Evolutionary conservation across 768 basidiomycete genomes (phyloP).

Genomic region (Grammothele lineata): DNA sequence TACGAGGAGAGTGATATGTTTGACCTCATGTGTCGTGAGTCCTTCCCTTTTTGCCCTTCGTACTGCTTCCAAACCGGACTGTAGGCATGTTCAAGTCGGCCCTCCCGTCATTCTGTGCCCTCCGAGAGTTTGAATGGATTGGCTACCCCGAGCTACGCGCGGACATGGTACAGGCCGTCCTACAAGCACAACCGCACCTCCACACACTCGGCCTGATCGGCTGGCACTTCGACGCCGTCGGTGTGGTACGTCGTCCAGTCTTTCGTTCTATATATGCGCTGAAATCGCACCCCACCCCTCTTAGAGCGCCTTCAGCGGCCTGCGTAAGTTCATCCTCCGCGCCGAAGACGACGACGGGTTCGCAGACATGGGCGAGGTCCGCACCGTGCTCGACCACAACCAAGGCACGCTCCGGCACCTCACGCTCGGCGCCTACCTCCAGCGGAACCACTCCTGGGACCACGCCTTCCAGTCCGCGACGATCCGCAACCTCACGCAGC

Average conservation of each 20-base stretch:
- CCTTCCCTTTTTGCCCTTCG: background rate
- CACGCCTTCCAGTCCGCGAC: conserved; percentile 56
- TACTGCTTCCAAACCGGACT: background rate
- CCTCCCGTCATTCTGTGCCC: conserved; percentile 56
- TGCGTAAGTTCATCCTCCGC: conserved; percentile 63
- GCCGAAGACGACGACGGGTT: conserved; percentile 70
- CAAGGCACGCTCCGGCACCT: conserved; percentile 54
- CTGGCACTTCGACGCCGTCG: conserved; percentile 72
- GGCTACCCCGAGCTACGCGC: conserved; percentile 66
- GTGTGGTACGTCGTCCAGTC: conserved; percentile 31
- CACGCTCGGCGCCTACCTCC: conserved; percentile 65
- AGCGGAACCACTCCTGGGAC: conserved; percentile 64
- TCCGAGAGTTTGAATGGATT: conserved; percentile 72
- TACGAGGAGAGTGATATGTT: conserved; percentile 68
- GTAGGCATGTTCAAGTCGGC: conserved; percentile 59
- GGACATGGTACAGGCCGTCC: conserved; percentile 60
- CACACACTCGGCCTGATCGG: conserved; percentile 60
- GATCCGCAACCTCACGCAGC: conserved; percentile 62
- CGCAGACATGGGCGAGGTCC: conserved; percentile 66
- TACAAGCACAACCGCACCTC: conserved; percentile 49
- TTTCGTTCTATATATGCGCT: too few species aligned
- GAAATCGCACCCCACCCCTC: too few species aligned
- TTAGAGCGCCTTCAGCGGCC: conserved; percentile 47
- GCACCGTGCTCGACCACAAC: conserved; percentile 59
- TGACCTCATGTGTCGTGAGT: conserved; percentile 53